phyloP scores from a whole-genome alignment of 2,329 filamentous ascomycete species.

The Colletotrichum endophyticum region DNA sequence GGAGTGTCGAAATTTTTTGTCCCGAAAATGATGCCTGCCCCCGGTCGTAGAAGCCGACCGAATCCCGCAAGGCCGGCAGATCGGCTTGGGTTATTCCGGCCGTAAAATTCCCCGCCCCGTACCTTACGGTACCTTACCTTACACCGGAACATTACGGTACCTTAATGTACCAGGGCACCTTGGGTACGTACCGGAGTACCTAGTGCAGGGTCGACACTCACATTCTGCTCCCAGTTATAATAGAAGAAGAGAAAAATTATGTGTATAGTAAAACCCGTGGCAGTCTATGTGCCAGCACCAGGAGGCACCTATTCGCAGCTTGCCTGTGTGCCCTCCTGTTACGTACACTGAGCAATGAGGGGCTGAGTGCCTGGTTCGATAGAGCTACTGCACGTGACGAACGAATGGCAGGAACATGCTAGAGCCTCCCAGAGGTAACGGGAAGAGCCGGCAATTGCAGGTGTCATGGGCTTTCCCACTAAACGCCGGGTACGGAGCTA shows the following conservation, averaged over 20 bases:
- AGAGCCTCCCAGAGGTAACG: not conserved
- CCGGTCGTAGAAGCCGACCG: slow-evolving; percentile 47
- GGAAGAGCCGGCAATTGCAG: not conserved
- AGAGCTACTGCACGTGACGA: not conserved
- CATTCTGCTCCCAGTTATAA: not conserved
- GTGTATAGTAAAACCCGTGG: not conserved
- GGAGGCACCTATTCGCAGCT: not conserved
- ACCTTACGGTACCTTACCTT: not conserved
- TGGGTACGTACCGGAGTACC: too few species aligned
- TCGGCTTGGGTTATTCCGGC: slow-evolving; percentile 15
- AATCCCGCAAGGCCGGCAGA: slow-evolving; percentile 36
- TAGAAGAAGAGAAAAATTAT: not conserved
- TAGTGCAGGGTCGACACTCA: not conserved
- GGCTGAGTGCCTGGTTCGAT: not conserved
- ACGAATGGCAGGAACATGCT: not conserved
- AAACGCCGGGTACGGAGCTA: slow-evolving; percentile 2
- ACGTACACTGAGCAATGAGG: not conserved
- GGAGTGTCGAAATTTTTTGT: slow-evolving; percentile 41
- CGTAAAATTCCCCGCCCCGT: not conserved
- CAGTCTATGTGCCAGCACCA: not conserved
- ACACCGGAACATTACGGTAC: too few species aligned
- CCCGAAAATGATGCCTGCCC: slow-evolving; percentile 34
- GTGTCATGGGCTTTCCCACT: not conserved
- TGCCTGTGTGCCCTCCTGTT: too few species aligned
- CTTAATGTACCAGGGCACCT: too few species aligned